These are phyloP conservation scores for Allium sativum DNA, from an alignment of 106 monocot species.

Conservation along the genomic window DNA sequence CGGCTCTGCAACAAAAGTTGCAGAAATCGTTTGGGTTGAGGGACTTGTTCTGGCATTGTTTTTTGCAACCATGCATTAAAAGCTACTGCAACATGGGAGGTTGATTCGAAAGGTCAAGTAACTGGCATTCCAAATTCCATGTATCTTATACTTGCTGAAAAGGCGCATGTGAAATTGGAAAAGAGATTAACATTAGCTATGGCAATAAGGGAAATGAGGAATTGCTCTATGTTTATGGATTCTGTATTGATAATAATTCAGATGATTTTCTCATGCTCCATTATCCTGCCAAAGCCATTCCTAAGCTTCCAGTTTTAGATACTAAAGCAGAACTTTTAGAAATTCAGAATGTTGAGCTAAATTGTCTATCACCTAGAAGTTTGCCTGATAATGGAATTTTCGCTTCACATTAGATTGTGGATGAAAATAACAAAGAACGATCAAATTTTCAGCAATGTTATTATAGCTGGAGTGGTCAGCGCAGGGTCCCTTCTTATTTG, in stretches of 20 bases:
- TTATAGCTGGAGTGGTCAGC: slow-evolving; percentile 93
- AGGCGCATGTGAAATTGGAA: slow-evolving; percentile 20
- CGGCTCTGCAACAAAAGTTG: slow-evolving; percentile 16
- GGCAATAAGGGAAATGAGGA: slow-evolving; percentile 99
- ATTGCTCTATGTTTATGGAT: slow-evolving; percentile 91
- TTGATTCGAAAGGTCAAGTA: slow-evolving; percentile 55
- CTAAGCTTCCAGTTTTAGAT: slow-evolving; percentile 39
- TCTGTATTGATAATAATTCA: slow-evolving; percentile 65
- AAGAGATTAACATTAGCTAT: slow-evolving; percentile 86
- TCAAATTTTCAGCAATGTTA: slow-evolving; percentile 4
- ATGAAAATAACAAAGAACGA: slow-evolving; percentile 13
- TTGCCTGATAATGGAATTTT: slow-evolving; percentile 69
- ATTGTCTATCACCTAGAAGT: slow-evolving; percentile 63
- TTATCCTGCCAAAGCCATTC: slow-evolving; percentile 75
- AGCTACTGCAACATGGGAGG: slow-evolving; percentile 77
- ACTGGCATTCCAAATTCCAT: slow-evolving; percentile 70
- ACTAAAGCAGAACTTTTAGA: slow-evolving; percentile 52
- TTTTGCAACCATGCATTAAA: slow-evolving; percentile 87
- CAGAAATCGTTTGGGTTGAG: slow-evolving; percentile 77
- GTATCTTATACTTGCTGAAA: slow-evolving; percentile 79
- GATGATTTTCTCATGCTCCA: slow-evolving; percentile 95
- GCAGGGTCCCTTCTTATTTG: slow-evolving; percentile 71
- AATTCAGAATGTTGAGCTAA: slow-evolving; percentile 80
- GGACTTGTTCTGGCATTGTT: slow-evolving; percentile 92
- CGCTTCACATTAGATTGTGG: slow-evolving; percentile 10